Evolutionary conservation across 2,329 filamentous ascomycete species (phyloP).

Genomic region (Exserohilum turcica): DNA sequence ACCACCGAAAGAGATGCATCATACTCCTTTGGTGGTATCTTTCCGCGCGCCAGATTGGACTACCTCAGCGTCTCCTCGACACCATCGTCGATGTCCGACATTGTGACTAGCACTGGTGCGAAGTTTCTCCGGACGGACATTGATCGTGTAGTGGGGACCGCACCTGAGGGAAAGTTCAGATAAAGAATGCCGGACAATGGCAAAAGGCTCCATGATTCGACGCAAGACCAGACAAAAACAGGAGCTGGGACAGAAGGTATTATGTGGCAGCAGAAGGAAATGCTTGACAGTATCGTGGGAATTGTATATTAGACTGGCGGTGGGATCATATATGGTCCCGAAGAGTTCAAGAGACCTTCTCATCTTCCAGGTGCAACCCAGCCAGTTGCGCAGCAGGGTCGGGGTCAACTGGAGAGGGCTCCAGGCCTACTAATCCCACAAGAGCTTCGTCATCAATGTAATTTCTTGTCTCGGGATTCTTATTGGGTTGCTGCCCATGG

Average conservation of each 20-base stretch:
- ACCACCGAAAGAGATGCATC: too few species aligned
- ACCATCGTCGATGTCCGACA: background rate
- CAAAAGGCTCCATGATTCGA: background rate
- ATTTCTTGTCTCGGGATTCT: conserved; percentile 33
- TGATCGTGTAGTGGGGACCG: background rate
- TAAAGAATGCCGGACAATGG: background rate
- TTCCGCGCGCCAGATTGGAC: too few species aligned
- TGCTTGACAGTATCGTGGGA: background rate
- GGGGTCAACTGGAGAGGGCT: conserved; percentile 12
- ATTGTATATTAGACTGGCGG: background rate
- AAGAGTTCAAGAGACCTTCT: conserved; percentile 1
- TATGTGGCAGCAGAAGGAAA: background rate
- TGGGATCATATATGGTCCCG: background rate
- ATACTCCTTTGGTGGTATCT: background rate
- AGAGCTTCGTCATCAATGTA: conserved; percentile 44
- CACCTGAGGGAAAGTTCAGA: background rate
- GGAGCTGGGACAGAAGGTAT: background rate
- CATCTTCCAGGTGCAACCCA: conserved; percentile 30
- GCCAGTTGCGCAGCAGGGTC: conserved; percentile 21
- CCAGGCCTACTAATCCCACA: conserved; percentile 35
- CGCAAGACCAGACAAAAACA: background rate
- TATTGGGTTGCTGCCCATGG: conserved; percentile 39
- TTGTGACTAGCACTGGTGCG: background rate
- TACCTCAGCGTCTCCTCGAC: background rate
- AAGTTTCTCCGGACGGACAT: background rate